Percentiles rank a stretch among this genome's conserved stretches.
These are phyloP conservation scores for Pichia kluyveri DNA, from an alignment of 805 yeast genomes.

Conservation along the genomic window DNA sequence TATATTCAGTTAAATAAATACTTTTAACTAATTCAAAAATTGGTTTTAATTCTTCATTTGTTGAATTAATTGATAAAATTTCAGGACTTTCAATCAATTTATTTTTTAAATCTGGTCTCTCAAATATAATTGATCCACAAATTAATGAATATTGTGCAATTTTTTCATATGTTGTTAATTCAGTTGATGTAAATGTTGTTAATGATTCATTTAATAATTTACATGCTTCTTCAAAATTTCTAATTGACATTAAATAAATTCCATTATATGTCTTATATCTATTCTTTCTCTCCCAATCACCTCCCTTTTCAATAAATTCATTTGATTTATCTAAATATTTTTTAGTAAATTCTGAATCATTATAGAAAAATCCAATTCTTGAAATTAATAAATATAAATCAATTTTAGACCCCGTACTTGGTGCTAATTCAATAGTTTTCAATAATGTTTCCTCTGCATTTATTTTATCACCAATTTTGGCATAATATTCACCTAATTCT, in stretches of 20 bases:
- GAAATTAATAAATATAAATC: slow-evolving; percentile 76
- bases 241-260: slow-evolving; percentile 69
- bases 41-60: slow-evolving; percentile 65
- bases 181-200: slow-evolving; percentile 92
- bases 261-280: slow-evolving; percentile 89
- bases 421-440: slow-evolving; percentile 69
- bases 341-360: slow-evolving; percentile 62
- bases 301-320: slow-evolving; percentile 83
- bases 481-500: slow-evolving; percentile 80
- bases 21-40: slow-evolving; percentile 77
- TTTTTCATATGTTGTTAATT: slow-evolving; percentile 79
- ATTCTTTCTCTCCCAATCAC: slow-evolving; percentile 98
- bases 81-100: slow-evolving; percentile 93
- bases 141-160: slow-evolving; percentile 83
- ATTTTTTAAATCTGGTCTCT: slow-evolving; percentile 73
- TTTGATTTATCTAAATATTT: slow-evolving; percentile 68
- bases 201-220: slow-evolving; percentile 78
- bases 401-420: slow-evolving; percentile 83
- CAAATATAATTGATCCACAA: slow-evolving; percentile 78
- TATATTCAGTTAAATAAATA: slow-evolving; percentile 81
- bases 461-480: slow-evolving; percentile 70
- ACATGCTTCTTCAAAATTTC: slow-evolving; percentile 83
- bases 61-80: slow-evolving; percentile 68
- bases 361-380: slow-evolving; percentile 83
- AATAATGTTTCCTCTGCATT: slow-evolving; percentile 60